Evolutionary conservation across 2,329 filamentous ascomycete genomes (phyloP).

Genomic region (Aspergillus melleus): DNA sequence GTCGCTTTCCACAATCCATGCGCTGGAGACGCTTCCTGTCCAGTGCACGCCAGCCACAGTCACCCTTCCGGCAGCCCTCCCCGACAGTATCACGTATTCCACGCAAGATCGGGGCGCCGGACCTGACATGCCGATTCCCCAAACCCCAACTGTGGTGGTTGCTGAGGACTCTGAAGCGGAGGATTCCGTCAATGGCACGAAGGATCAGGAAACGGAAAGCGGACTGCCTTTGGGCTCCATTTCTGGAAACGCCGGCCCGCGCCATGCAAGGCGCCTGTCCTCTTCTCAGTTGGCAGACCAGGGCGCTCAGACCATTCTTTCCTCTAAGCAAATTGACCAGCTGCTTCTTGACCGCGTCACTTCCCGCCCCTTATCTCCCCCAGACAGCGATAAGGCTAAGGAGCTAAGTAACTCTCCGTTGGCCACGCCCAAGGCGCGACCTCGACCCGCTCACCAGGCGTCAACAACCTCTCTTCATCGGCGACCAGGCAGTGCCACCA

Average conservation of each 20-base stretch:
- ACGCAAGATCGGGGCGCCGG: slow-evolving; percentile 22
- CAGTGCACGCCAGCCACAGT: slow-evolving; percentile 32
- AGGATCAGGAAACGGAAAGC: slow-evolving; percentile 27
- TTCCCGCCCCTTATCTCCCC: slow-evolving; percentile 32
- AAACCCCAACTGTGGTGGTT: slow-evolving; percentile 50
- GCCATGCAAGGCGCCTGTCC: slow-evolving; percentile 25
- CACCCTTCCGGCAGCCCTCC: slow-evolving; percentile 17
- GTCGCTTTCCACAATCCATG: slow-evolving; percentile 44
- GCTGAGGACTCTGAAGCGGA: slow-evolving; percentile 66
- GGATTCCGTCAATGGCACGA: slow-evolving; percentile 45
- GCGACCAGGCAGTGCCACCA: slow-evolving; percentile 73
- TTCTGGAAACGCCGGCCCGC: slow-evolving; percentile 55
- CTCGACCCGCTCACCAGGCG: slow-evolving; percentile 33
- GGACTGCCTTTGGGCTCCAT: slow-evolving; percentile 62
- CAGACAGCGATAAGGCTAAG: slow-evolving; percentile 33
- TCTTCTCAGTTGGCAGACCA: slow-evolving; percentile 61
- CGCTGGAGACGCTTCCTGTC: slow-evolving; percentile 49
- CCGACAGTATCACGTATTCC: slow-evolving; percentile 25
- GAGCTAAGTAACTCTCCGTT: slow-evolving; percentile 34
- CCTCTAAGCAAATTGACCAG: slow-evolving; percentile 76
- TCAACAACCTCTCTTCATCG: slow-evolving; percentile 35
- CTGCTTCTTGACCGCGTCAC: slow-evolving; percentile 61
- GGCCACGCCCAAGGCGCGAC: slow-evolving; percentile 37
- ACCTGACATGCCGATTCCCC: slow-evolving; percentile 12
- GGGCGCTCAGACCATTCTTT: slow-evolving; percentile 78